Percentiles rank a stretch among this genome's conserved stretches.
Conservation (phyloP, 2,329 filamentous ascomycete genomes). For the Aspergillus sp. region DNA sequence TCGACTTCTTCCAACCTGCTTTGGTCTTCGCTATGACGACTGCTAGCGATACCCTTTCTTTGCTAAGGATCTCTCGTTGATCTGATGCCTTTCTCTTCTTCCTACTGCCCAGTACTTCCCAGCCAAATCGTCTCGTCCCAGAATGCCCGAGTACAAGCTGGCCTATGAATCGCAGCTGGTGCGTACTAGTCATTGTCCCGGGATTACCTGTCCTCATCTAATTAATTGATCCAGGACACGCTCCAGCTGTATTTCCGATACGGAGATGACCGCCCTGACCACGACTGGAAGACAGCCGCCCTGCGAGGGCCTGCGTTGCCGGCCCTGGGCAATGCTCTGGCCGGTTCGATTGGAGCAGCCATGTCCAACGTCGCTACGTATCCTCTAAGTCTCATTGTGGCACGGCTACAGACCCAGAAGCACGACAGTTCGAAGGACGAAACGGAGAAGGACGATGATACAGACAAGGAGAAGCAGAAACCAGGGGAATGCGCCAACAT, state of each 20-base stretch:
- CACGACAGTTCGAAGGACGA: conserved; percentile 36
- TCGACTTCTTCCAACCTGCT: background rate
- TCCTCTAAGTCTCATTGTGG: conserved; percentile 72
- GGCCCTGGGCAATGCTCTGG: conserved; percentile 70
- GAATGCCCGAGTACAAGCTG: conserved; percentile 64
- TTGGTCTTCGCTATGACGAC: background rate
- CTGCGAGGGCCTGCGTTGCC: conserved; percentile 46
- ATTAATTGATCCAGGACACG: conserved; percentile 22
- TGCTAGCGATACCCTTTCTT: background rate
- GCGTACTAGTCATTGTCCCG: conserved; percentile 1
- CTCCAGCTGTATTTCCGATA: conserved; percentile 38
- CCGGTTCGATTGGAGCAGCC: conserved; percentile 68
- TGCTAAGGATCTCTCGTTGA: background rate
- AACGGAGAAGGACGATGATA: conserved; percentile 41
- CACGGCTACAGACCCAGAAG: conserved; percentile 66
- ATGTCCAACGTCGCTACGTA: conserved; percentile 71
- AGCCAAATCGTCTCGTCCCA: conserved; percentile 34
- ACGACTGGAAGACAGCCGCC: conserved; percentile 23
- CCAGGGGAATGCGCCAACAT: conserved; percentile 54
- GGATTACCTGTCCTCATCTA: background rate
- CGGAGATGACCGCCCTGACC: conserved; percentile 20
- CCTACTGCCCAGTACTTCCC: background rate
- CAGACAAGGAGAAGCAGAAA: conserved; percentile 28
- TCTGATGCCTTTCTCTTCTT: background rate
- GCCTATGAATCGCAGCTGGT: conserved; percentile 40